Evolutionary conservation across 208 protist species (phyloP).

Genomic region (Trypanosoma scelopori): DNA sequence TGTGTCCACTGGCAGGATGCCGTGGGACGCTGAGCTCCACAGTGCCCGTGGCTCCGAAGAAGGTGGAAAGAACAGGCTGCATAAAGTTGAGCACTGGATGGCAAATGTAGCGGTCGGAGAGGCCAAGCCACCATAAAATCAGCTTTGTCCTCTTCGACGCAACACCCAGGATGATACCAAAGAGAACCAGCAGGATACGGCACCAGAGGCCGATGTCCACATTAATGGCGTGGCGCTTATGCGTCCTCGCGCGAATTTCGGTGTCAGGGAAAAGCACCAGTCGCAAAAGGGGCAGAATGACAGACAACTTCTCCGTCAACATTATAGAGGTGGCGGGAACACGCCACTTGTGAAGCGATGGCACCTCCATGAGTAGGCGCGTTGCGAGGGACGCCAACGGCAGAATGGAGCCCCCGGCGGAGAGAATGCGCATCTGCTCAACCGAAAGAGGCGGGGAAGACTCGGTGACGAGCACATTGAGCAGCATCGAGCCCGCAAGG

Average conservation of each 20-base stretch:
- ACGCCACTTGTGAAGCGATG: slow-evolving; percentile 29
- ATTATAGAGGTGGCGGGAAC: slow-evolving; percentile 31
- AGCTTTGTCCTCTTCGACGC: slow-evolving; percentile 25
- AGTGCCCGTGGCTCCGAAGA: slow-evolving; percentile 37
- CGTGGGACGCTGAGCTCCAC: slow-evolving; percentile 42
- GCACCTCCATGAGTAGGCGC: slow-evolving; percentile 48
- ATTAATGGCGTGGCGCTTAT: slow-evolving; percentile 37
- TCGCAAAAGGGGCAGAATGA: slow-evolving; percentile 49
- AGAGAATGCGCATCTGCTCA: slow-evolving; percentile 52
- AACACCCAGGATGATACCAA: slow-evolving; percentile 49
- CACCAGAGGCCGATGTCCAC: slow-evolving; percentile 54
- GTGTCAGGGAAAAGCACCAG: slow-evolving; percentile 42
- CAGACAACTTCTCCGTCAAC: slow-evolving; percentile 37
- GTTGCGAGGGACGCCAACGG: slow-evolving; percentile 44
- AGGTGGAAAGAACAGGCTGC: slow-evolving; percentile 26
- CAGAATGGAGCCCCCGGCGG: slow-evolving; percentile 47
- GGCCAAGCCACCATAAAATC: slow-evolving; percentile 36
- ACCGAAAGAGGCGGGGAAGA: slow-evolving; percentile 32
- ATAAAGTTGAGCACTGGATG: slow-evolving; percentile 46
- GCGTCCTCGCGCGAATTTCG: slow-evolving; percentile 35
- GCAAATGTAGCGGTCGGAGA: slow-evolving; percentile 36
- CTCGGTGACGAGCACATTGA: slow-evolving; percentile 47
- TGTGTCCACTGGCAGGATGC: slow-evolving; percentile 9
- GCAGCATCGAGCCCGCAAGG: slow-evolving; percentile 34
- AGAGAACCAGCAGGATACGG: slow-evolving; percentile 46